These are phyloP conservation scores for Cutaneotrichosporon mucoides DNA, from an alignment of 1,284 basidiomycete species.

Conservation along the genomic window DNA sequence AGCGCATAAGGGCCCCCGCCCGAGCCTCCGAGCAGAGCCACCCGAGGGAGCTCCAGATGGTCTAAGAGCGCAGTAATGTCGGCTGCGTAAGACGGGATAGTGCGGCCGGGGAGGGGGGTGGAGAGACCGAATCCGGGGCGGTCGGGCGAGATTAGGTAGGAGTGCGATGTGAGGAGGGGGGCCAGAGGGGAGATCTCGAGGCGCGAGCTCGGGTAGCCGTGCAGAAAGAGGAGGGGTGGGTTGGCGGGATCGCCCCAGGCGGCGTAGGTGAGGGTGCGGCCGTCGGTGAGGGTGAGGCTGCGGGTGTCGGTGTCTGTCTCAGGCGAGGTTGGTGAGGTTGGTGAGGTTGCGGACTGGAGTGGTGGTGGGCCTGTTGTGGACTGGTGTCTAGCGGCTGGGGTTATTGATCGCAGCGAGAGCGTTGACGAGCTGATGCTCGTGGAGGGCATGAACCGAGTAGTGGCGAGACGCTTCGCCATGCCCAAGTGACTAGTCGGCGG, in stretches of 20 bases:
- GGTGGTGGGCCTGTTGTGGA: too few relatives aligned
- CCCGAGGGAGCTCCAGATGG: background rate
- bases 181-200: constrained; percentile 4
- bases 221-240: constrained; percentile 11
- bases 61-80: constrained; percentile 10
- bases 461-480: too few relatives aligned
- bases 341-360: too few relatives aligned
- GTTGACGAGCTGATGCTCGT: too few relatives aligned
- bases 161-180: background rate
- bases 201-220: constrained; percentile 16
- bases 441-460: too few relatives aligned
- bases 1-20: constrained; percentile 18
- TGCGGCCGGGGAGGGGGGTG: background rate
- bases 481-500: too few relatives aligned
- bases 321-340: too few relatives aligned
- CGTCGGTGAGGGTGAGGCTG: constrained; percentile 5
- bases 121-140: constrained; percentile 17
- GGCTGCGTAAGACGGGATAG: background rate
- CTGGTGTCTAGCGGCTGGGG: too few relatives aligned
- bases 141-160: constrained; percentile 14
- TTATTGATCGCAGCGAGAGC: too few relatives aligned
- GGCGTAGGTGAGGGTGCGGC: constrained; percentile 8
- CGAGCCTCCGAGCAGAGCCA: constrained; percentile 7
- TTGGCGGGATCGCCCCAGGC: constrained; percentile 2
- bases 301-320: background rate